A percentile compares a stretch with the other conserved stretches of the same genome.
These are phyloP conservation scores for Fragilaria crotonensis DNA, from an alignment of 108 stramenopile species.

Conservation along the genomic window DNA sequence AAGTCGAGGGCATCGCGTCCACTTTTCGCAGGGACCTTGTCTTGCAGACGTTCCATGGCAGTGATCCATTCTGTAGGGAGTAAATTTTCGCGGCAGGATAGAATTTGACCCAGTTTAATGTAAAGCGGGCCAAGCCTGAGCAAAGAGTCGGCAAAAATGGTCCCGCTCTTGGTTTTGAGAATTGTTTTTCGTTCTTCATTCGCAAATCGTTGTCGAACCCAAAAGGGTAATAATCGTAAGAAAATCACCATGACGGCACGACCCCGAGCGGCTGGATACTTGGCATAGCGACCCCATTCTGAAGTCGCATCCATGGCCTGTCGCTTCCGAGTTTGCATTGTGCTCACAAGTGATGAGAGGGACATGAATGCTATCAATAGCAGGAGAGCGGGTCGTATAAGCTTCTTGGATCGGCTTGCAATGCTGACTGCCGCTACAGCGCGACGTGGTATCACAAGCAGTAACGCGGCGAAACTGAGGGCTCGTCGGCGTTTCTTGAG, in stretches of 20 bases:
- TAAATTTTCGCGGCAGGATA: slow-evolving; percentile 81
- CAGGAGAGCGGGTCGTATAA: background rate
- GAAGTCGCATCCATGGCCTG: slow-evolving; percentile 65
- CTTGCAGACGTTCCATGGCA: slow-evolving; percentile 86
- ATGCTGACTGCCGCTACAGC: background rate
- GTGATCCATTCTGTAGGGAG: slow-evolving; percentile 81
- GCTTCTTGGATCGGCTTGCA: background rate
- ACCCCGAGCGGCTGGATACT: slow-evolving; percentile 60
- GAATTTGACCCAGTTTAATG: slow-evolving; percentile 90
- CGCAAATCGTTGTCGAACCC: slow-evolving; percentile 1
- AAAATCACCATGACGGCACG: slow-evolving; percentile 35
- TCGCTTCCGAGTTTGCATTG: slow-evolving; percentile 15
- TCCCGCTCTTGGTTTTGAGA: slow-evolving; percentile 29
- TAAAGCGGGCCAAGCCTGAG: slow-evolving; percentile 82
- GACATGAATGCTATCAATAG: background rate
- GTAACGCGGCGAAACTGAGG: too few species aligned
- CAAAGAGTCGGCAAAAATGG: slow-evolving; percentile 55
- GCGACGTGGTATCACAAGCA: too few species aligned
- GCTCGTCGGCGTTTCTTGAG: too few species aligned
- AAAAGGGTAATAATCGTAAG: slow-evolving; percentile 10
- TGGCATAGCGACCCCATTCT: slow-evolving; percentile 79
- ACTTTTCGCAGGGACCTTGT: slow-evolving; percentile 79
- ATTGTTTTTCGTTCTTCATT: background rate
- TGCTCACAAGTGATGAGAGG: background rate
- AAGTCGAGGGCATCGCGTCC: slow-evolving; percentile 76